Base-by-base conservation (phyloP, 1,284 basidiomycete genomes). In the Microbotryum silenes-acaulis region DNA sequence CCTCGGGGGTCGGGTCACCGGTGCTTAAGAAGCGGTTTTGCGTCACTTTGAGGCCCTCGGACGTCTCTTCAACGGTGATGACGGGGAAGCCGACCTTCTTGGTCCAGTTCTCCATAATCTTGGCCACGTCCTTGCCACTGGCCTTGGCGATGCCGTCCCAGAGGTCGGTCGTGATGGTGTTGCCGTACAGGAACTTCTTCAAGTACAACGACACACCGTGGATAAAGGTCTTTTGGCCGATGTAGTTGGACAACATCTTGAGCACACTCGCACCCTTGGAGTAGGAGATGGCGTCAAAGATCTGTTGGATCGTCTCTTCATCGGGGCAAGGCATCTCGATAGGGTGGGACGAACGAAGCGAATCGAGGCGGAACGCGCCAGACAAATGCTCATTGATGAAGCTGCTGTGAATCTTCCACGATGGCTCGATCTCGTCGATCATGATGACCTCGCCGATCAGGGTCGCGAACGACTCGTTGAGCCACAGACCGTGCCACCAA, bases 1-100 rank as follows among this genome's bases (percentile, higher is more conserved):
- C 89, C 73, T 91, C 84, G 1, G 84, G 81, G 65, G 83, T 82
- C n/a, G 85, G 85, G 67, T 82, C 83, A 6, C 91, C 91, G 9
- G 86, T 89, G 72, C 90, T 88, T 56, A 97, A 79, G 82, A 96
- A 97, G 29, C 94, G 84, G 76, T 96, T 90, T 77, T 97, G 94
- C 51, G 86, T 85, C 59, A 77, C 63, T 37, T 65, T 68, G 46
- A 77, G 60, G 21, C 86, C 85, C 56, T 82, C 82, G 2, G 79
- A 75, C 12, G 79, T 81, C 76, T 96, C 91, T 0, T 83, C 86
- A 49, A 97, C 90, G 21, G 85, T 88, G 57, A 97, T 76, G 29
- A 97, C 85, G 2, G 59, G 57, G 67, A 72, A 74, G 65, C 74
- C 59, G 66, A 85, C 85, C 81, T 91, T 90, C 61, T 85, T 82